phyloP scores from a whole-genome alignment of 108 stramenopile genomes.

The Epithemia pelagica region DNA sequence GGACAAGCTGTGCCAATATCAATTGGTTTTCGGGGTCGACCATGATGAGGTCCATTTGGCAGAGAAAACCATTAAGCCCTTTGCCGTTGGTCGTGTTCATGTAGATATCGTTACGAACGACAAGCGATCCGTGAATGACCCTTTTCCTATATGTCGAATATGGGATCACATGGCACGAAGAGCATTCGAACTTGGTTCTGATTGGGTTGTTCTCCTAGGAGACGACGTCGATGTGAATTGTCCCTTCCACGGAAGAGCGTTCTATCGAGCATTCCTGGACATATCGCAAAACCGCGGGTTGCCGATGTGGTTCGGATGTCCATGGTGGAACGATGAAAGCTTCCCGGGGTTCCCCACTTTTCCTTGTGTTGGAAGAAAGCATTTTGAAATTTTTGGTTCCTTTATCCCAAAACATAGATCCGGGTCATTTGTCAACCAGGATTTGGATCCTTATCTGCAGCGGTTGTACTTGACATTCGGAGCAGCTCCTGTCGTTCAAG shows the following conservation, averaged over 20 bases:
- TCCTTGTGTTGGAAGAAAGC: conserved; percentile 34
- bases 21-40: conserved; percentile 38
- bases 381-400: conserved; percentile 30
- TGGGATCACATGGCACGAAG: conserved; percentile 38
- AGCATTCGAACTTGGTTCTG: conserved; percentile 33
- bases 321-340: conserved; percentile 37
- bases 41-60: conserved; percentile 22
- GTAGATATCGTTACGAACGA: conserved; percentile 18
- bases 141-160: conserved; percentile 31
- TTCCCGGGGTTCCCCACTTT: conserved; percentile 60
- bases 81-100: not conserved
- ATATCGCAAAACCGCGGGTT: conserved; percentile 14
- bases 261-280: conserved; percentile 36
- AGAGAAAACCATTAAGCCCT: conserved; percentile 8
- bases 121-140: not conserved
- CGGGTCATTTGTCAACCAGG: conserved; percentile 39
- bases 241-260: conserved; percentile 22
- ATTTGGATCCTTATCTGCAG: conserved; percentile 43
- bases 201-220: conserved; percentile 46
- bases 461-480: conserved; percentile 30
- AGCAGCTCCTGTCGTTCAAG: conserved; percentile 23
- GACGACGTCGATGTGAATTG: conserved; percentile 37
- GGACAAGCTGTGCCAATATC: conserved; percentile 28
- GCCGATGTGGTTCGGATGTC: conserved; percentile 39
- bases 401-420: conserved; percentile 35